Conservation (phyloP, 495 filamentous ascomycete species). For the Xylaria acuta region DNA sequence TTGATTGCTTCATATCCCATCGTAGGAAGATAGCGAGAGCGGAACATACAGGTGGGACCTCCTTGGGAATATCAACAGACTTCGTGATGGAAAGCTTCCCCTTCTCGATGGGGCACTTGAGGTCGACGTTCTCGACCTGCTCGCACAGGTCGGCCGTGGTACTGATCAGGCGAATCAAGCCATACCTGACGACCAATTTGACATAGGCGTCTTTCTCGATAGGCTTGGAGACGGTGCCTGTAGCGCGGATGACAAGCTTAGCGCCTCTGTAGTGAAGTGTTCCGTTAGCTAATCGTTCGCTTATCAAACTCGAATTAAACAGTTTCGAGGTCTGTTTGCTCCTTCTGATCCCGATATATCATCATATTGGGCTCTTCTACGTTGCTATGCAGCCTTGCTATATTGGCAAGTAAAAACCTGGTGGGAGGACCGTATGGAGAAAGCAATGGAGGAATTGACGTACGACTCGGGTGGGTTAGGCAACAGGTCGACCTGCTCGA, state of each 20-base stretch:
- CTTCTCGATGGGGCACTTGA: conserved; percentile 84
- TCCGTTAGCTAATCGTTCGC: conserved; percentile 29
- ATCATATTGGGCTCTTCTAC: neutral
- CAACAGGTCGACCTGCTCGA: conserved; percentile 77
- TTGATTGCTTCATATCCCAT: neutral
- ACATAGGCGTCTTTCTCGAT: conserved; percentile 82
- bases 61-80: conserved; percentile 79
- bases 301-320: neutral
- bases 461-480: conserved; percentile 92
- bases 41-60: conserved; percentile 84
- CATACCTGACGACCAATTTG: conserved; percentile 87
- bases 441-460: conserved; percentile 43
- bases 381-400: neutral
- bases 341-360: neutral
- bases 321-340: neutral
- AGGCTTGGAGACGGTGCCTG: conserved; percentile 69
- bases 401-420: neutral
- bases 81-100: too few relatives aligned
- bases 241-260: conserved; percentile 78
- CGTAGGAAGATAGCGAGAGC: neutral
- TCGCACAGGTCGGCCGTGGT: conserved; percentile 84
- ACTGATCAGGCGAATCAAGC: conserved; percentile 85
- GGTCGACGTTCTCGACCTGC: conserved; percentile 82
- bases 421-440: neutral
- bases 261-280: conserved; percentile 65